Evolutionary conservation across 164 flowering plant species (phyloP), one percentile per base, ranked within the genome.

Genomic region (Nelumbo lutea): DNA sequence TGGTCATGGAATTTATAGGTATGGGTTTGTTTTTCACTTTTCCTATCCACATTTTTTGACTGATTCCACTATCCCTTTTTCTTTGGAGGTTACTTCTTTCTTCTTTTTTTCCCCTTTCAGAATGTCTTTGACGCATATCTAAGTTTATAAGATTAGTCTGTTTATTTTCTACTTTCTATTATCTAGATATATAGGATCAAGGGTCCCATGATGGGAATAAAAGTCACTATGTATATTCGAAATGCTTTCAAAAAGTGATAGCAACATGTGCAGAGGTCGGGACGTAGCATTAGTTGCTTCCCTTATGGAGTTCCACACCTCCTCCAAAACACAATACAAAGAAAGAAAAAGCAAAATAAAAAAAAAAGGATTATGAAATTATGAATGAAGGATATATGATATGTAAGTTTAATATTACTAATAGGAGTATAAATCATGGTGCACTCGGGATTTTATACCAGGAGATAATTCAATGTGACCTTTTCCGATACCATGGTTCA

Each of bases 1-100:
- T 96, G 74, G 99, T 93, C 65, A 96, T 96, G 99, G 97, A 96
- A 77, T 96, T 96, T 75, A 91, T 96, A 81, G 99, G 98, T 93
- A 82, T 5, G 41, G 43, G 52, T 3, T 44, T 66, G 44, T 69
- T 10, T 61, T 61, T 13, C 70, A 41, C 61, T 43, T 11, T 38
- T 1, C 40, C 58, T 9, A 42, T 15, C 53, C 39, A 55, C 1
- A 1, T 68, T 13, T 48, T 44, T 57, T 27, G 27, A 27, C 27
- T 27, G 27, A 27, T 27, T 27, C 27, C 27, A 27, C 27, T 27
- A 27, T 27, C 27, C 27, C 27, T 27, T 27, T 27, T 27, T 27
- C 27, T 27, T 27, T 27, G 27, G 27, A 27, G 27, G 27, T 27
- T 27, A 40, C 59, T 60, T 62, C 44, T 55, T 52, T 45, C 8